These are phyloP conservation scores for Odonthalia washingtoniensis DNA, from an alignment of 31 red algal genomes.

Conservation along the genomic window DNA sequence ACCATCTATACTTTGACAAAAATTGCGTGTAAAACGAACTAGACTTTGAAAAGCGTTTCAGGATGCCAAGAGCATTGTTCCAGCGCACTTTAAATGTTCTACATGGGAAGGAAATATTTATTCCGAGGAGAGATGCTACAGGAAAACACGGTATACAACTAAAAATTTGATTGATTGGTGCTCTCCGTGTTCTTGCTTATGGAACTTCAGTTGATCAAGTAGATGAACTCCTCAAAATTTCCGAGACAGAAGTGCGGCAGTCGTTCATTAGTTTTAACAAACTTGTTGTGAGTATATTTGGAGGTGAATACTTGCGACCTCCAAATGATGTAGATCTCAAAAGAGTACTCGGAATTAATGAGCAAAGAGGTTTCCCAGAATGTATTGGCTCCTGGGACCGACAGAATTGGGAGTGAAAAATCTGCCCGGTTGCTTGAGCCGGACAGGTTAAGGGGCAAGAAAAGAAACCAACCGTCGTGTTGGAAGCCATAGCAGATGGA, in stretches of 20 bases:
- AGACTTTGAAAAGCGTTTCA: neutral
- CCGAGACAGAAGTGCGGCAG: neutral
- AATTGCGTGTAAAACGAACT: neutral
- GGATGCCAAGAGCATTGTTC: constrained; percentile 2
- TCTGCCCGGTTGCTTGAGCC: no score
- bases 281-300: neutral
- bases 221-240: constrained; percentile 14
- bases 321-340: neutral
- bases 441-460: no score
- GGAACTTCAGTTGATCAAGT: constrained; percentile 14
- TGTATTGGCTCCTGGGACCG: constrained; percentile 15
- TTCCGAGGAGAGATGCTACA: neutral
- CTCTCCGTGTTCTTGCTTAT: constrained; percentile 18
- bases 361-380: constrained; percentile 12
- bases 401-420: no score
- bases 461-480: no score
- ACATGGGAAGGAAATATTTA: neutral
- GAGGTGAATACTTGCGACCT: neutral
- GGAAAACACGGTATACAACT: constrained; percentile 8
- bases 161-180: neutral
- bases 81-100: neutral
- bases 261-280: constrained; percentile 2
- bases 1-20: constrained; percentile 4
- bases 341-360: neutral
- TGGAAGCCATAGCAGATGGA: no score